These are phyloP conservation scores for Lentinula edodes DNA, from an alignment of 768 basidiomycete species.

Conservation along the genomic window DNA sequence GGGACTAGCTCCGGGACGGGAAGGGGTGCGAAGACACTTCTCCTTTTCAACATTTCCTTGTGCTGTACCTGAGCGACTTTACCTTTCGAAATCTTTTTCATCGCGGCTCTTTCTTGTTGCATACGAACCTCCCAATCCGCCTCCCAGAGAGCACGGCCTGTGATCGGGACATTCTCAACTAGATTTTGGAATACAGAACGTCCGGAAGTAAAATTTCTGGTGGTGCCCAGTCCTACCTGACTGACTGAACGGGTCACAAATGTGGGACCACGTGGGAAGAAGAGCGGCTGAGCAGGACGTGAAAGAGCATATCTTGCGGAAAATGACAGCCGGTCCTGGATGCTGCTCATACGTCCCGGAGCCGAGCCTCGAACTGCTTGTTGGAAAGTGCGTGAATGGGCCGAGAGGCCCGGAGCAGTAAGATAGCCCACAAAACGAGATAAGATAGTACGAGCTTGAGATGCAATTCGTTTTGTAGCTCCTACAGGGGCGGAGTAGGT, in stretches of 20 bases:
- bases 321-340: slow-evolving; percentile 53
- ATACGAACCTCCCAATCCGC: slow-evolving; percentile 62
- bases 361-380: slow-evolving; percentile 22
- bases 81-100: slow-evolving; percentile 20
- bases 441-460: slow-evolving; percentile 49
- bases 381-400: slow-evolving; percentile 22
- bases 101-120: slow-evolving; percentile 35
- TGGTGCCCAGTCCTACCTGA: slow-evolving; percentile 72
- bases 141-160: slow-evolving; percentile 67
- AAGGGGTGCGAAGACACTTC: not conserved
- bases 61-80: slow-evolving; percentile 20
- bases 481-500: slow-evolving; percentile 24
- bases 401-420: slow-evolving; percentile 46
- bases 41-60: slow-evolving; percentile 31
- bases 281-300: slow-evolving; percentile 39
- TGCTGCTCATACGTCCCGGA: slow-evolving; percentile 31
- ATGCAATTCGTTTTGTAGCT: slow-evolving; percentile 40
- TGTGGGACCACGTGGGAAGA: slow-evolving; percentile 50
- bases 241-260: slow-evolving; percentile 43
- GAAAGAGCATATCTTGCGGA: slow-evolving; percentile 46
- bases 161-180: slow-evolving; percentile 75
- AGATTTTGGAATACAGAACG: slow-evolving; percentile 78
- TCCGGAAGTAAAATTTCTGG: slow-evolving; percentile 67
- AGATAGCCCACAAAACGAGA: slow-evolving; percentile 52
- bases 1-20: slow-evolving; percentile 10